phyloP scores from a whole-genome alignment of 305 asterid species.

The Lippia alba region DNA sequence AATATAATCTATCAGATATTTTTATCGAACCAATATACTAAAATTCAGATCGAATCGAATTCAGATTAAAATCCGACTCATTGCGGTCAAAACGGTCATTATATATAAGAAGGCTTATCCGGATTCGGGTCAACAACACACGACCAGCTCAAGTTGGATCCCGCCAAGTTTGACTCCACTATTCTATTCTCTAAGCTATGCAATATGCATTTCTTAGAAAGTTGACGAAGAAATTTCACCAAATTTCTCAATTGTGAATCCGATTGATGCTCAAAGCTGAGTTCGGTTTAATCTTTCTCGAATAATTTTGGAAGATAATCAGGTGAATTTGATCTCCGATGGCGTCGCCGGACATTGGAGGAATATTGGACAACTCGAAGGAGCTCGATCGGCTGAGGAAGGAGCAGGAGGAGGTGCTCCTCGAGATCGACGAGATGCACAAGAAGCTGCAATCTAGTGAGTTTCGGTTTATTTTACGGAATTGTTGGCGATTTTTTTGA shows the following conservation, averaged over 20 bases:
- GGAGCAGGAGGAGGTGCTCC: constrained; percentile 73
- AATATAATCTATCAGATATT: too few species aligned
- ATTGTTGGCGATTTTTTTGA: constrained; percentile 3
- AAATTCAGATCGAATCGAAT: too few species aligned
- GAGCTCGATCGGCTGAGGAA: constrained; percentile 96
- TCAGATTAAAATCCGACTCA: too few species aligned
- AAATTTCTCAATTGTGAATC: constrained; percentile 5
- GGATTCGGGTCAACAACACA: constrained; percentile 24
- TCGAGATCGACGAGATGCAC: constrained; percentile 91
- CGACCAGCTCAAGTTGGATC: constrained; percentile 5
- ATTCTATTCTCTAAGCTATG: too few species aligned
- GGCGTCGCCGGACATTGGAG: constrained; percentile 79
- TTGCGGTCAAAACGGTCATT: not conserved
- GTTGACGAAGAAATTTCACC: not conserved
- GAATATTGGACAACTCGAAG: constrained; percentile 74
- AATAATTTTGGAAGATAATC: constrained; percentile 34
- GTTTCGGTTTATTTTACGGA: constrained; percentile 32
- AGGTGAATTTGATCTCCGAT: constrained; percentile 46
- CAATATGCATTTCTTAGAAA: too few species aligned
- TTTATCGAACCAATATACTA: too few species aligned
- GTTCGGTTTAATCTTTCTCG: constrained; percentile 16
- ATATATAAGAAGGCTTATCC: not conserved
- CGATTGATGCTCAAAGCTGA: constrained; percentile 24
- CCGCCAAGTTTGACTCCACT: constrained; percentile 35
- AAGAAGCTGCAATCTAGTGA: constrained; percentile 84